Evolutionary conservation across 2,329 filamentous ascomycete species (phyloP), one percentile per base, ranked within the genome.

Genomic region (Neocatenulostroma microsporum): DNA sequence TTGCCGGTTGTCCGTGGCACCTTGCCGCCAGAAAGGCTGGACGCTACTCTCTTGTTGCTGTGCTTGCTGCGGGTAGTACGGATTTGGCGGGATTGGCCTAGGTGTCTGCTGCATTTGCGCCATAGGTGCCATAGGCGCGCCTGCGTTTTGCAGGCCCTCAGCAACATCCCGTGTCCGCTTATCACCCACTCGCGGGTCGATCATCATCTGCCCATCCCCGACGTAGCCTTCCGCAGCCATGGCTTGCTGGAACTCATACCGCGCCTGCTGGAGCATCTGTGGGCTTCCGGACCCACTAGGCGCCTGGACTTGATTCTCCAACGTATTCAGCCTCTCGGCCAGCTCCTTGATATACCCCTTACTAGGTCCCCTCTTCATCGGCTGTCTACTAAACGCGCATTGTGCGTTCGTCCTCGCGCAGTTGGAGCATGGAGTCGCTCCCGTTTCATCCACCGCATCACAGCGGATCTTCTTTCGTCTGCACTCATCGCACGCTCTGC

Each of bases 341-440:
- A 94, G 73, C 59, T 94, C 86, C 57, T 93, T 94, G 58, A 94
- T 94, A 52, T 94, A 94, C 12, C 87, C 87, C 73, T 94, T 94
- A 56, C 82, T 91, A 3, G 87, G 86, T 2, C 87, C 86, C 26
- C 57, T 41, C 50, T 60, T 94, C 70, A 91, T 84, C 1, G 85
- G 86, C 36, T 91, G 80, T 34, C 87, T 76, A 60, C 84, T 93
- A 56, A 94, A 94, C 14, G 87, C 73, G 62, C 87, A 94, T 15
- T 70, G 68, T n/a, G 79, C 74, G n/a, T 75, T 74, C 6, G 84
- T 80, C 36, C 85, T 76, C 37, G 79, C 78, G 58, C 87, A 94
- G 53, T 85, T 89, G 3, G 82, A 83, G 54, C 87, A 94, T 5
- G 82, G 79, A 40, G 79, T 75, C 13, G 82, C 76, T 12, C 78